Conservation (phyloP, 2,329 filamentous ascomycete genomes). For the Fusarium sororula region DNA sequence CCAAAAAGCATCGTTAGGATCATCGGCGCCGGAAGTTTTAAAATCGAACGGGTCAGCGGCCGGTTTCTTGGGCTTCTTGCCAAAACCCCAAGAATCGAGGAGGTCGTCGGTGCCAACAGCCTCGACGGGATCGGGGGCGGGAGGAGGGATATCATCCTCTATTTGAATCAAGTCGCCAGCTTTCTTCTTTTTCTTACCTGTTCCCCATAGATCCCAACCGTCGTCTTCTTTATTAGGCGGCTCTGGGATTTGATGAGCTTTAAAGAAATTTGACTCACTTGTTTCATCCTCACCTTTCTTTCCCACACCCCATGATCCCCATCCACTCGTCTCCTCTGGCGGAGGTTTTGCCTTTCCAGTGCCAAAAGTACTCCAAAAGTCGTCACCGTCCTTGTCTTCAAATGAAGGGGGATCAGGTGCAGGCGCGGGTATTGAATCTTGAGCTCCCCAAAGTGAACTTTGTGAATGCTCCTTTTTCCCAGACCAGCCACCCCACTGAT, state of each 20-base stretch:
- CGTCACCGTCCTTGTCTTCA: slow-evolving; percentile 35
- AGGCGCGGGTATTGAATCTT: slow-evolving; percentile 31
- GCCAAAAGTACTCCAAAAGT: slow-evolving; percentile 41
- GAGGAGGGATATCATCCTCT: slow-evolving; percentile 45
- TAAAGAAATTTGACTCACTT: slow-evolving; percentile 17
- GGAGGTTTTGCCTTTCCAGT: slow-evolving; percentile 36
- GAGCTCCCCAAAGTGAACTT: slow-evolving; percentile 35
- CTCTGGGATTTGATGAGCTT: slow-evolving; percentile 20
- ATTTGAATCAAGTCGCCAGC: slow-evolving; percentile 50
- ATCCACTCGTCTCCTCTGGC: slow-evolving; percentile 33
- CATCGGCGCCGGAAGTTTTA: slow-evolving; percentile 55
- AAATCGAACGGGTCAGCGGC: slow-evolving; percentile 44
- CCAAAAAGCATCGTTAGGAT: slow-evolving; percentile 55
- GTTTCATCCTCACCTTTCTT: slow-evolving; percentile 40
- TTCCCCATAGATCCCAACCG: slow-evolving; percentile 43
- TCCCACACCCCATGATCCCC: slow-evolving; percentile 35
- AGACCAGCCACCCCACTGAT: slow-evolving; percentile 42
- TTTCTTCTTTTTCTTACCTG: slow-evolving; percentile 51
- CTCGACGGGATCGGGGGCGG: slow-evolving; percentile 44
- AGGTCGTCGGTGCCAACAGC: slow-evolving; percentile 58
- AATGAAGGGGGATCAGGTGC: slow-evolving; percentile 35
- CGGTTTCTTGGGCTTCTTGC: slow-evolving; percentile 58
- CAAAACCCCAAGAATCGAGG: slow-evolving; percentile 65
- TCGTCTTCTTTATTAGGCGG: slow-evolving; percentile 28
- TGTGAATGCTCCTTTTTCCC: slow-evolving; percentile 47